Evolutionary conservation across 192 early-diverging fungal species (phyloP), one percentile per base, ranked within the genome.

Genomic region (Irineochytrium annulatum): DNA sequence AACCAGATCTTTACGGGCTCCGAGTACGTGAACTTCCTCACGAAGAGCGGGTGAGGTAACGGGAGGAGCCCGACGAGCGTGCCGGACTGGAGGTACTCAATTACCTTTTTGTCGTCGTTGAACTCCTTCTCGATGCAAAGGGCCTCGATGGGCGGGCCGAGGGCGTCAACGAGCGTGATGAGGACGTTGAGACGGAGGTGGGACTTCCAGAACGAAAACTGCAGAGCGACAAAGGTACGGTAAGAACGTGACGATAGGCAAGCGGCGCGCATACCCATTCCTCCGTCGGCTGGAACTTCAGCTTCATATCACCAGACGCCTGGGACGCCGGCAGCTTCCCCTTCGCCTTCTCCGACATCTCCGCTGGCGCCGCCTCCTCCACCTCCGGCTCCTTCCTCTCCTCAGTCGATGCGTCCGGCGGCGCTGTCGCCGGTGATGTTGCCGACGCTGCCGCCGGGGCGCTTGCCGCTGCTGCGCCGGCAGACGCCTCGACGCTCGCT

Each of bases 261-360:
- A 43, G 37, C n/a, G 16, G 41, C 1, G 1, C 8, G 55, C 83
- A 43, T 62, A 89, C 84, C 88, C 89, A 91, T 60, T 78, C 80
- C 44, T 77, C 76, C 3, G 83, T 87, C 3, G 89, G 82, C n/a
- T 72, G 51, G 61, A 91, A 91, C 29, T 76, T 74, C n/a, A 77
- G 69, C 48, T 76, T 71, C 17, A 71, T 68, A 48, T 76, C 74
- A 24, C 70, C 67, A 28, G 62, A 52, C 3, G 61, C 52, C 52
- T 30, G n/a, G 37, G 63, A 34, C 34, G 46, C 14, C 1, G 88
- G 85, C 32, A 76, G 59, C 60, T 91, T 91, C 16, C 89, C 90
- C 16, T 79, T 81, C 1, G 84, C 83, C 70, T 89, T 91, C 28
- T 89, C 89, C 5, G 90, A 91, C n/a, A 89, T 41, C n/a, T 43